Percentiles rank a stretch among this genome's conserved stretches.
phyloP scores from a whole-genome alignment of 306 rosid species.

The Fagus crenata region DNA sequence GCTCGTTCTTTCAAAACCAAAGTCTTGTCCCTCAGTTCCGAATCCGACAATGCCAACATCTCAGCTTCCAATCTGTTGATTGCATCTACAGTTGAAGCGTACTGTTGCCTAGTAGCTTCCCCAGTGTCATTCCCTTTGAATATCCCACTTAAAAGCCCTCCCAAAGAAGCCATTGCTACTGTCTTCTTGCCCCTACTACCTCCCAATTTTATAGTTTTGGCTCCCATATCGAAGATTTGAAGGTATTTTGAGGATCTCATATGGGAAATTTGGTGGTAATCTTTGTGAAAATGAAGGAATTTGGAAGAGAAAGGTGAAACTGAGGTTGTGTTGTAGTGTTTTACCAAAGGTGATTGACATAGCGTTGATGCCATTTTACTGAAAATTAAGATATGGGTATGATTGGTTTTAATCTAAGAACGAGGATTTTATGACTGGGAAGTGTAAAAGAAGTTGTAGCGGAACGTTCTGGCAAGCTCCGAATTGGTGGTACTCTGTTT shows the following conservation, averaged over 20 bases:
- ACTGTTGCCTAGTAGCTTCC: slow-evolving; percentile 75
- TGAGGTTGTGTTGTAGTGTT: slow-evolving; percentile 32
- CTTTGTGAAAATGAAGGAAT: slow-evolving; percentile 20
- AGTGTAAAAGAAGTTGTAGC: background rate
- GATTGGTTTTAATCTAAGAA: slow-evolving; percentile 9
- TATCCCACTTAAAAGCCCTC: slow-evolving; percentile 82
- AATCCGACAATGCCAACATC: slow-evolving; percentile 75
- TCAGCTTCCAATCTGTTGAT: slow-evolving; percentile 66
- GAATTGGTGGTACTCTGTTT: background rate
- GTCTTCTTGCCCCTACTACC: slow-evolving; percentile 20
- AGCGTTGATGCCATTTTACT: slow-evolving; percentile 53
- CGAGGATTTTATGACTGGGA: background rate
- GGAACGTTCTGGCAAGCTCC: slow-evolving; percentile 11
- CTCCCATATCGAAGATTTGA: slow-evolving; percentile 24
- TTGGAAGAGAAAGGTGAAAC: slow-evolving; percentile 43
- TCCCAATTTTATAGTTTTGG: slow-evolving; percentile 32
- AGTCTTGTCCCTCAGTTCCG: slow-evolving; percentile 75
- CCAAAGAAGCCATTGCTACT: slow-evolving; percentile 60
- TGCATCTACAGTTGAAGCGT: slow-evolving; percentile 58
- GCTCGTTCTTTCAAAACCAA: slow-evolving; percentile 56
- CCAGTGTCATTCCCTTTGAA: slow-evolving; percentile 85
- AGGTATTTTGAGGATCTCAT: slow-evolving; percentile 35
- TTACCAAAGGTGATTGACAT: slow-evolving; percentile 37
- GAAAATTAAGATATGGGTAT: slow-evolving; percentile 1
- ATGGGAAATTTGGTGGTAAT: slow-evolving; percentile 34